phyloP scores from a whole-genome alignment of 2,329 filamentous ascomycete species.

The Sclerotinia glacialis region DNA sequence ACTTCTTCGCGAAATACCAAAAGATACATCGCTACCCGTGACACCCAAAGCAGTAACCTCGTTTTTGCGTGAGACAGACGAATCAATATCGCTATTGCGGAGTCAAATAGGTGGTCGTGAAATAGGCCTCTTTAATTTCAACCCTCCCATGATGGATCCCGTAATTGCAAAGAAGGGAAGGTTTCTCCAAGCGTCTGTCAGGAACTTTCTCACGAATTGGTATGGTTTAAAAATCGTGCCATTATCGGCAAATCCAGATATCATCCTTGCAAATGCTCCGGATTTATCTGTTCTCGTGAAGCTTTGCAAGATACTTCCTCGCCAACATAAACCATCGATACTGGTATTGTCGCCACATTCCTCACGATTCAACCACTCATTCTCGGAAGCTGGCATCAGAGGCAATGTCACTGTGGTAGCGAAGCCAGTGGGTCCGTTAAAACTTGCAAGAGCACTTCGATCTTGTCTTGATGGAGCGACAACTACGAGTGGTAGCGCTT shows the following conservation, averaged over 20 bases:
- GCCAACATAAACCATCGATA: slow-evolving; percentile 26
- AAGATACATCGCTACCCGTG: slow-evolving; percentile 25
- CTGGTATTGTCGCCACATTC: slow-evolving; percentile 37
- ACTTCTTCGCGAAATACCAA: slow-evolving; percentile 36
- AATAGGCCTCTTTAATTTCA: slow-evolving; percentile 37
- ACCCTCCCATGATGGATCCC: slow-evolving; percentile 30
- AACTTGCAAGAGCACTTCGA: slow-evolving; percentile 37
- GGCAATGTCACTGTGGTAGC: slow-evolving; percentile 37
- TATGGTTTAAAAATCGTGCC: slow-evolving; percentile 38
- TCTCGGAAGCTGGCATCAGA: slow-evolving; percentile 22
- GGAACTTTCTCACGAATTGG: slow-evolving; percentile 37
- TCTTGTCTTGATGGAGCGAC: slow-evolving; percentile 32
- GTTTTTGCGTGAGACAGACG: slow-evolving; percentile 30
- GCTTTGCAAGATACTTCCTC: slow-evolving; percentile 23
- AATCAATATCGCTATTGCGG: slow-evolving; percentile 32
- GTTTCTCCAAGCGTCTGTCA: slow-evolving; percentile 33
- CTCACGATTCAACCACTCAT: slow-evolving; percentile 30
- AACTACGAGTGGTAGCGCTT: not conserved
- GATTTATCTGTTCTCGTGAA: slow-evolving; percentile 26
- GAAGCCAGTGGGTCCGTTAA: slow-evolving; percentile 38
- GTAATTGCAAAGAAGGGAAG: slow-evolving; percentile 27
- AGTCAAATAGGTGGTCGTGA: slow-evolving; percentile 28
- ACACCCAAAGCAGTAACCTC: slow-evolving; percentile 29
- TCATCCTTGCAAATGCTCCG: slow-evolving; percentile 37
- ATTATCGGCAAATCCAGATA: slow-evolving; percentile 28